Conservation (phyloP, 139 green algal genomes). For the Chlorella sorokiniana region DNA sequence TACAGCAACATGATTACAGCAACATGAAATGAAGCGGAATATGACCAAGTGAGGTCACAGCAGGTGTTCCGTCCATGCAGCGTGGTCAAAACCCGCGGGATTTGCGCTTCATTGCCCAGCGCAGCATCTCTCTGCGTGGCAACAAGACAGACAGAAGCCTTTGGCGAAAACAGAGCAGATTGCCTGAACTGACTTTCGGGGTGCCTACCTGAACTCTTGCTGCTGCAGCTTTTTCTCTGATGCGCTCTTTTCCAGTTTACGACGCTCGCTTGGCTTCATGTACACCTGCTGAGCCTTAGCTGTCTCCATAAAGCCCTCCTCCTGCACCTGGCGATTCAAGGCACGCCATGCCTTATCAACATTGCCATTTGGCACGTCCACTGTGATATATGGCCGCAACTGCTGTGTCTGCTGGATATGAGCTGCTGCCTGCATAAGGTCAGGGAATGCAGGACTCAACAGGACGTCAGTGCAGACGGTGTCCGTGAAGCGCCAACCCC, state of each 20-base stretch:
- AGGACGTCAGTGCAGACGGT: no score
- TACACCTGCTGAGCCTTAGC: background rate
- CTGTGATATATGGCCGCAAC: background rate
- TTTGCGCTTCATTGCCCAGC: slow-evolving; percentile 52
- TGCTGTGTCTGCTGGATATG: background rate
- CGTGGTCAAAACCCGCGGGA: slow-evolving; percentile 21
- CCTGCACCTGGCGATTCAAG: slow-evolving; percentile 28
- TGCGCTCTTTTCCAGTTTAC: slow-evolving; percentile 27
- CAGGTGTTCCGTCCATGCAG: no score
- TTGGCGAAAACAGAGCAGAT: background rate
- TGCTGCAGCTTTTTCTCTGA: slow-evolving; percentile 23
- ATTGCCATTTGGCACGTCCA: slow-evolving; percentile 41
- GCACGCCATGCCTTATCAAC: slow-evolving; percentile 36
- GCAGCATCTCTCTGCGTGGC: slow-evolving; percentile 30
- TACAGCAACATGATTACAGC: no score
- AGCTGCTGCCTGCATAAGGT: background rate
- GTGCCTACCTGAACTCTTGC: slow-evolving; percentile 34
- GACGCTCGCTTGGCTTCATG: slow-evolving; percentile 46
- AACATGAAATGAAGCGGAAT: background rate
- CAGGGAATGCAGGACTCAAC: no score
- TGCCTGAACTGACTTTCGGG: slow-evolving; percentile 45
- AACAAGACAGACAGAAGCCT: background rate
- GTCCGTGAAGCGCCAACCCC: no score
- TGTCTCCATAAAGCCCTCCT: slow-evolving; percentile 17
- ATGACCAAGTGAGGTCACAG: background rate